Conservation (phyloP, 163 green algal genomes). For the Scenedesmus sp. region DNA sequence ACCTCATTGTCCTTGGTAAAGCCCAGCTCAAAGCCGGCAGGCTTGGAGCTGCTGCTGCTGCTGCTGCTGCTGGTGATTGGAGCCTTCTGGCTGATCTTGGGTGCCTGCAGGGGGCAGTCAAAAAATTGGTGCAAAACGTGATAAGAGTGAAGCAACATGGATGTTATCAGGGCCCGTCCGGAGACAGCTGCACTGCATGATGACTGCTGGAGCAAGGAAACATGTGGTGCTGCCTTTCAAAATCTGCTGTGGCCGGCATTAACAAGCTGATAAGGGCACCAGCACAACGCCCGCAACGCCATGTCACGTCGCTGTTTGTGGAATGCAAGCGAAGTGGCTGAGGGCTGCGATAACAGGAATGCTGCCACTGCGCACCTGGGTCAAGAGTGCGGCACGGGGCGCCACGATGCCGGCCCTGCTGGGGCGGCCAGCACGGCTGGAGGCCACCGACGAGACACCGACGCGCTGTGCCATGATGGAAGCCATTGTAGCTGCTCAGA, state of each 20-base stretch:
- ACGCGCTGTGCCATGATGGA: conserved; percentile 17
- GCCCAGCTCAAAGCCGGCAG: conserved; percentile 56
- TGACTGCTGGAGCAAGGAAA: not conserved
- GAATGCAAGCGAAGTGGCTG: not conserved
- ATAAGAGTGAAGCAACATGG: not conserved
- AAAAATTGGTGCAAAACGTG: not conserved
- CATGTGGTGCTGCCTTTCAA: not conserved
- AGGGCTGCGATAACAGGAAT: not conserved
- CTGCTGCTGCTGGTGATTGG: conserved; percentile 13
- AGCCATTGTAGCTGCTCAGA: not conserved
- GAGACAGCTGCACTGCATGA: no score
- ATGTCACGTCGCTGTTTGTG: no score
- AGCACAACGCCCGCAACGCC: no score
- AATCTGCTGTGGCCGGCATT: no score
- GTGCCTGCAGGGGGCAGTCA: not conserved
- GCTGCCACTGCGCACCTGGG: not conserved
- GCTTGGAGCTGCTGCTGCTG: not conserved
- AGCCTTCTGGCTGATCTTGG: conserved; percentile 24
- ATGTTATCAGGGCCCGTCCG: no score
- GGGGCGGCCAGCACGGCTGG: not conserved
- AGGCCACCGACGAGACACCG: not conserved
- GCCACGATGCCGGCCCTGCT: not conserved
- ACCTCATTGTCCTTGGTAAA: conserved; percentile 88
- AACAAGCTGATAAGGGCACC: not conserved
- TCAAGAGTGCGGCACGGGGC: conserved; percentile 26